A percentile compares a stretch with the other conserved stretches of the same genome.
These are phyloP conservation scores for Seminavis robusta DNA, from an alignment of 108 stramenopile species.

Conservation along the genomic window DNA sequence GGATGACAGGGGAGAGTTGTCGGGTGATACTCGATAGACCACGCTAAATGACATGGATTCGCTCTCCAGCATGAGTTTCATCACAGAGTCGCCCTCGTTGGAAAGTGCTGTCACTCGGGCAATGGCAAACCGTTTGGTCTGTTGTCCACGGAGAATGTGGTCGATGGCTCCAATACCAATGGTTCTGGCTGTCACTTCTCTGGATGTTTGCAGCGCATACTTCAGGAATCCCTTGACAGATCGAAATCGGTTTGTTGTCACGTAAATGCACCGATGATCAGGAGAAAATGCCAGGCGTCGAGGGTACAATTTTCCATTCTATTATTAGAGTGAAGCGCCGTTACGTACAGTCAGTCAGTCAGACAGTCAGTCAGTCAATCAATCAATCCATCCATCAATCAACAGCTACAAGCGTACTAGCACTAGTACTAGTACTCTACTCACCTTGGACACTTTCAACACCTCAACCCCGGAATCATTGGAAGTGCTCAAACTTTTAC, in stretches of 20 bases:
- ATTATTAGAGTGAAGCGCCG: not conserved
- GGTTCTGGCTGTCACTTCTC: constrained; percentile 21
- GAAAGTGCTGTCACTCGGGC: constrained; percentile 11
- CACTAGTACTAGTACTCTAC: constrained; percentile 4
- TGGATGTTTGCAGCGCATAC: constrained; percentile 1
- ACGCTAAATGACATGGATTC: constrained; percentile 15
- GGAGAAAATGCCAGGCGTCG: constrained; percentile 62
- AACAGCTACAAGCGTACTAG: not conserved
- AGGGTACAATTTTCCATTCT: constrained; percentile 70
- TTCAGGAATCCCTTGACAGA: constrained; percentile 37
- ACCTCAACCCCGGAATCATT: constrained; percentile 32
- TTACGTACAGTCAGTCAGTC: not conserved
- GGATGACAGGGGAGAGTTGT: constrained; percentile 5
- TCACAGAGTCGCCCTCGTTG: not conserved
- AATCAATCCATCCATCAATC: constrained; percentile 1
- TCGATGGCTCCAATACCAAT: constrained; percentile 64
- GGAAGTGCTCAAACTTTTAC: constrained; percentile 14
- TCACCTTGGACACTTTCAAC: constrained; percentile 73
- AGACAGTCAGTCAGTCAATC: no score
- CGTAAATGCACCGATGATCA: constrained; percentile 55
- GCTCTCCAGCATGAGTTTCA: not conserved
- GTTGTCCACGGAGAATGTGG: constrained; percentile 58
- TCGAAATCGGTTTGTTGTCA: constrained; percentile 55
- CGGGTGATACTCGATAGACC: constrained; percentile 6
- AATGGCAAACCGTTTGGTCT: constrained; percentile 54